Evolutionary conservation across 805 yeast genomes (phyloP), one percentile per base, ranked within the genome.

Genomic region (Millerago galiae): DNA sequence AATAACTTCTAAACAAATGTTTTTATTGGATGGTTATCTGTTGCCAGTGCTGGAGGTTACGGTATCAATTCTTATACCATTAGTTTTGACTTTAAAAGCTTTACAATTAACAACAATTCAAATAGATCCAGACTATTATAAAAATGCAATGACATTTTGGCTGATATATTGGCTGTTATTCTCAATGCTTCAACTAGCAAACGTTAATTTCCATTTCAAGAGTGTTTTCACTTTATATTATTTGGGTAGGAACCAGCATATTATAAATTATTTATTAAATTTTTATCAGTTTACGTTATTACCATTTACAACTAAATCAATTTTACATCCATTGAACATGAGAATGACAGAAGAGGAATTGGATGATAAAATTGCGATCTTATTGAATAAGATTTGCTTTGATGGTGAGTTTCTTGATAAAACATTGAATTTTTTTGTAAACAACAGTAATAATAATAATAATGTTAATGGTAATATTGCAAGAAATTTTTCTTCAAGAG

Each of bases 31-130:
- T 35, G 12, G 15, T 7, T 47, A 45, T 32, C 33, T 50, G 21
- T 15, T 53, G 2, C 57, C 54, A 5, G 14, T 52, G 2, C 26
- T 42, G 14, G 55, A 53, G 38, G 28, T 47, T 2, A 15, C 28
- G 12, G 11, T 46, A 2, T 38, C 51, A 2, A 31, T 52, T 24
- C 40, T 18, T 4, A n/a, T 49, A 3, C 59, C 59, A 2, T 17
- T 46, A 9, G 28, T 53, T 25, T 37, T 55, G 14, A 55, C 59
- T 2, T 37, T 55, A 31, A 52, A 52, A 31, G 28, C 55, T 2
- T 34, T 55, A 2, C 50, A 50, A 15, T 11, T 50, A 12, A 14
- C 37, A 10, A 41, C 17, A 16, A 21, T 16, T 9, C 8, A 30
- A 31, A 33, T 24, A 5, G 36, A 30, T 16, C 30, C 24, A 3